Evolutionary conservation across 371 early-diverging fungal genomes (phyloP), one percentile per base, ranked within the genome.

Genomic region (Mucor plumbeus): DNA sequence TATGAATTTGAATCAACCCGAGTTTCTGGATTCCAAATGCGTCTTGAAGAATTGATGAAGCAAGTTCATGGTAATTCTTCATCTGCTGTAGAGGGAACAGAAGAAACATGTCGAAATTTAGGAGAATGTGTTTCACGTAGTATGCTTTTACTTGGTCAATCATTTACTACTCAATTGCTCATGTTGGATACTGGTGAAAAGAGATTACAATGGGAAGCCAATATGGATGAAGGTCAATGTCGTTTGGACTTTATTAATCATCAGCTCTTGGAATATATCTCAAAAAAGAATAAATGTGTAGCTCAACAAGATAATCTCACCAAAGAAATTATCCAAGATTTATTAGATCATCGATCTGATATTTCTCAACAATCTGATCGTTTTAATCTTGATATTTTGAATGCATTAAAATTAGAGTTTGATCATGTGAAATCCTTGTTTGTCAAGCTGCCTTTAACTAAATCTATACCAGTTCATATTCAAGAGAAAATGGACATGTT

Each of bases 241-340:
- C 31, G 50, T 19, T 10, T 74, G 14, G 70, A 70, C 3, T 61
- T 38, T 7, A 7, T 74, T 14, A 59, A 74, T 17, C 54, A 67
- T 26, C 61, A 67, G 10, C 58, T 74, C 7, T 62, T 58, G 14
- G 48, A 61, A 15, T 74, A 70, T 3, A 61, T 67, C 10, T 66
- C 66, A 1, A 67, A 74, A 38, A 74, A 74, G 47, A 74, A 74
- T 34, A 74, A 74, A 26, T 74, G 74, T 19, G 67, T 74, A 10
- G 74, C 74, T 15, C 74, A 70, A 43, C 70, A 74, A 59, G 74
- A 74, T 35, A 17, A 19, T 0, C 53, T 70, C 10, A 55, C 67
- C 8, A 39, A 59, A 0, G 48, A 68, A 0, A 9, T 19, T 1
- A 62, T 72, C 26, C 36, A 44, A 1, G 34, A 26, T 9, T 34